Conservation (phyloP, 768 basidiomycete genomes). For the Pisolithus microcarpus region DNA sequence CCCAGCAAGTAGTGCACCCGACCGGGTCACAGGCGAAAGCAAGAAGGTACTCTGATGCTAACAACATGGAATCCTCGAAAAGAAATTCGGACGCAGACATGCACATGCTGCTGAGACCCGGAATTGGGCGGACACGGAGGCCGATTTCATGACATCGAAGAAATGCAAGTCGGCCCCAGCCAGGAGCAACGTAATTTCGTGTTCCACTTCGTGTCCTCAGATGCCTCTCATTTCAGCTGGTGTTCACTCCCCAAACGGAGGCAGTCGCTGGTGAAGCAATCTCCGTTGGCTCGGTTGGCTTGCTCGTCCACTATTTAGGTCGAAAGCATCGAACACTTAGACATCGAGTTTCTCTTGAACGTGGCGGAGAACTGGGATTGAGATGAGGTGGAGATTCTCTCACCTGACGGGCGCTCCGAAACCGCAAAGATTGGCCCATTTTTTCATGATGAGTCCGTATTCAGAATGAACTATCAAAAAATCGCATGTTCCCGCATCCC, state of each 20-base stretch:
- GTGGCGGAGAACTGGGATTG: constrained; percentile 69
- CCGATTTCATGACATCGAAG: constrained; percentile 44
- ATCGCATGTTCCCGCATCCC: not conserved
- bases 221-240: constrained; percentile 4
- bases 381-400: constrained; percentile 45
- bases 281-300: constrained; percentile 6
- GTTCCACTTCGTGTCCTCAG: not conserved
- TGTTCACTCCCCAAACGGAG: constrained; percentile 10
- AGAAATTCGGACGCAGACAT: constrained; percentile 36
- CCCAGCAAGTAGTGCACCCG: too few relatives aligned
- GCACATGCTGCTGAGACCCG: constrained; percentile 48
- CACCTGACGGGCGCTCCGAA: constrained; percentile 35
- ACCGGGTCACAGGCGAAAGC: not conserved
- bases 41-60: constrained; percentile 1
- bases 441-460: not conserved
- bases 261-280: constrained; percentile 15
- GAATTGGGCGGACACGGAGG: constrained; percentile 58
- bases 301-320: constrained; percentile 6
- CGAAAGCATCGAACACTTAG: constrained; percentile 26
- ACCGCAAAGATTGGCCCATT: constrained; percentile 14
- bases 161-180: constrained; percentile 32
- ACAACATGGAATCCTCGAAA: constrained; percentile 2
- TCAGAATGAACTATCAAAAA: too few relatives aligned
- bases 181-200: constrained; percentile 5
- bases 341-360: constrained; percentile 45